Base-by-base conservation (phyloP, 2,329 filamentous ascomycete genomes). In the Neonectria coccinea region DNA sequence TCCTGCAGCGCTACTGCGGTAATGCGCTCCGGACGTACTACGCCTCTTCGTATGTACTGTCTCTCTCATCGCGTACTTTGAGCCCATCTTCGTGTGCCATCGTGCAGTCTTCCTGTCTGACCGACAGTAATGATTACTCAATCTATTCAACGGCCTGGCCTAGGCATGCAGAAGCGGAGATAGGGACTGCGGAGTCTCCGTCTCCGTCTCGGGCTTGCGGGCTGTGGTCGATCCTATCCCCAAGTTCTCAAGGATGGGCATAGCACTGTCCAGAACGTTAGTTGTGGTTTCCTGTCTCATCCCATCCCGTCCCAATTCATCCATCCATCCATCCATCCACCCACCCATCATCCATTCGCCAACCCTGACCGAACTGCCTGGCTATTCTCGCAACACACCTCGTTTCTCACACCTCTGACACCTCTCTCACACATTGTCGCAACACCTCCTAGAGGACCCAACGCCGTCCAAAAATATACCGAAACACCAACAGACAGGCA, bases 131-230 rank as follows among this genome's bases (percentile, higher is more conserved):
- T 12, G 27, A 51, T 51, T 57, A 20, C 54, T 47, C 41, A 47
- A 53, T 42, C 55, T 47, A 45, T 56, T 52, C 53, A 33, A 57
- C 50, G 20, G 29, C 47, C 10, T 31, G 16, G 47, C 2, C 27
- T 20, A n/a, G 47, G 4, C 48, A 33, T 27, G 44, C 54, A 48
- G 54, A 48, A 25, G 59, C 59, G 59, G 59, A 53, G 59, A 62
- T 51, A 45, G 29, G 39, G 47, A 61, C 14, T 20, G 44, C 20
- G 50, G 31, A 7, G 25, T 12, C 45, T 4, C 56, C 53, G 62
- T 54, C 9, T 56, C 36, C 53, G 62, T 54, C 9, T 56, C 36
- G 60, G 62, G 44, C 56, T 53, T 39, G n/a, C 39, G 58, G 39
- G 20, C 22, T 48, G 7, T 20, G 25, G 29, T 52, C 47, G 47